Conservation (phyloP, 768 basidiomycete genomes). For the Rhodotorula paludigena region DNA sequence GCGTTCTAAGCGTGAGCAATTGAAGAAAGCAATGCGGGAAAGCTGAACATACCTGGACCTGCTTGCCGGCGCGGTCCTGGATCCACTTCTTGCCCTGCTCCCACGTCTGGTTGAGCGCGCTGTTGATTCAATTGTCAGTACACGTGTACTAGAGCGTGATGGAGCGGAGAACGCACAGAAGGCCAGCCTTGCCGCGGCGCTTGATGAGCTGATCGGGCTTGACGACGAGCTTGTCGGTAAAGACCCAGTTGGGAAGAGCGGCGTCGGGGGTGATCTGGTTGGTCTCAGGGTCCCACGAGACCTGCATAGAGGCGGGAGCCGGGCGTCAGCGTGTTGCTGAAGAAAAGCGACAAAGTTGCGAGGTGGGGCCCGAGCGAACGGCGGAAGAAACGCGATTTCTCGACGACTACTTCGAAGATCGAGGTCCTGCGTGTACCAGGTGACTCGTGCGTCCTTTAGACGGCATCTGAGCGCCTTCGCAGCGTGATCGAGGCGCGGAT, state of each 20-base stretch:
- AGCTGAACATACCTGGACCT: conserved; percentile 63
- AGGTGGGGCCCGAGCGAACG: not conserved
- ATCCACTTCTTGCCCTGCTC: conserved; percentile 84
- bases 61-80: conserved; percentile 78
- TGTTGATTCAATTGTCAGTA: not conserved
- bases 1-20: not conserved
- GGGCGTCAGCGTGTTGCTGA: not conserved
- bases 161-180: conserved; percentile 54
- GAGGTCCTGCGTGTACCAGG: no score
- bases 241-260: conserved; percentile 72
- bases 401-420: no score
- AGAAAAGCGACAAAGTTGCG: not conserved
- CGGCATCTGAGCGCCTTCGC: no score
- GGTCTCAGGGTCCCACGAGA: conserved; percentile 70
- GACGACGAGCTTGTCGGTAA: conserved; percentile 76
- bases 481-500: no score
- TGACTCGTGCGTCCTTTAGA: no score
- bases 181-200: conserved; percentile 95
- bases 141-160: not conserved
- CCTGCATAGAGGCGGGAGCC: conserved; percentile 49
- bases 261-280: conserved; percentile 59
- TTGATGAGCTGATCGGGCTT: conserved; percentile 99
- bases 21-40: not conserved
- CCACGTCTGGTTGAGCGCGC: conserved; percentile 85
- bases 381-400: no score